Evolutionary conservation across 2,329 filamentous ascomycete species (phyloP).

Genomic region (Ascochyta clinopodiicola): DNA sequence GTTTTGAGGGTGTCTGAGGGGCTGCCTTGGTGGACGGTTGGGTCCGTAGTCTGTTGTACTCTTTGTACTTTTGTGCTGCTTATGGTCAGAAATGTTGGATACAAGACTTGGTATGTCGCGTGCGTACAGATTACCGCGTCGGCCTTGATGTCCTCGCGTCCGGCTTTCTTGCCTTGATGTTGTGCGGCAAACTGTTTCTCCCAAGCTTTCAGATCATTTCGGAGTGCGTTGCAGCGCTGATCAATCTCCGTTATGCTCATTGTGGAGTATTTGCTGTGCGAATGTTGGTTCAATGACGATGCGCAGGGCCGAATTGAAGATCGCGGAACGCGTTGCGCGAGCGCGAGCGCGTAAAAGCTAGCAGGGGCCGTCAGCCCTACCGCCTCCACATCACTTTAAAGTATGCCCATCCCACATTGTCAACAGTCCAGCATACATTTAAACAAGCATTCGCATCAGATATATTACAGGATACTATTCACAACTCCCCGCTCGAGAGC

Average conservation of each 20-base stretch:
- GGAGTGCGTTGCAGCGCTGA: conserved; percentile 85
- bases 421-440: conserved; percentile 26
- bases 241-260: conserved; percentile 41
- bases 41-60: conserved; percentile 70
- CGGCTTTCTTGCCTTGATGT: conserved; percentile 72
- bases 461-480: conserved; percentile 51
- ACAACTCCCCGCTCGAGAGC: conserved; percentile 48
- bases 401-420: not conserved
- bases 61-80: conserved; percentile 75
- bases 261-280: conserved; percentile 19
- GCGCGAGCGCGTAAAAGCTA: conserved; percentile 27
- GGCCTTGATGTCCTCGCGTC: conserved; percentile 76
- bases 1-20: conserved; percentile 45
- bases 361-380: conserved; percentile 29
- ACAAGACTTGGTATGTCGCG: not conserved
- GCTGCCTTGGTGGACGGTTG: conserved; percentile 34
- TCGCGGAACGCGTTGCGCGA: conserved; percentile 39
- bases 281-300: conserved; percentile 12
- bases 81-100: conserved; percentile 18
- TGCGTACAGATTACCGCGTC: conserved; percentile 72
- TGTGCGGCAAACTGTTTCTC: conserved; percentile 70
- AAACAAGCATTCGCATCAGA: conserved; percentile 40
- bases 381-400: conserved; percentile 7
- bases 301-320: conserved; percentile 27
- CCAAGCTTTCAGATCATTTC: conserved; percentile 75